Base-by-base conservation (phyloP, 129 eudicot genomes). In the Chrysanthemum lavandulifolium region DNA sequence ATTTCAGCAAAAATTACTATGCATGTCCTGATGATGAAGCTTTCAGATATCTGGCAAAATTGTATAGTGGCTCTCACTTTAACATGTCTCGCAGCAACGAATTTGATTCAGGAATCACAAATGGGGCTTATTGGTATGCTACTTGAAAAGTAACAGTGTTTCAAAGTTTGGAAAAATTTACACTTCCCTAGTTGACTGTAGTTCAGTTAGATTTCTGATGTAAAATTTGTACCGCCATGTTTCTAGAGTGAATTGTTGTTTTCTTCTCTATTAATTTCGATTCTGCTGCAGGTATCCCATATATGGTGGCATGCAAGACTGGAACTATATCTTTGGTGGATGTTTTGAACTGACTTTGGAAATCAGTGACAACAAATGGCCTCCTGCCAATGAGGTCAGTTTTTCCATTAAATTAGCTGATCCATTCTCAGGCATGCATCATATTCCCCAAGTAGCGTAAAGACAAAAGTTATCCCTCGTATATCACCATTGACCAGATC, bases 281-380 rank as follows among this genome's bases (percentile, higher is more conserved):
- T 70, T 74, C 16, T 81, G 72, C 61, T 86, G 59, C 61, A 93
- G 98, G 98, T 94, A 94, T 81, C 98, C 98, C 40, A 87, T 94
- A 57, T 94, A 94, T 73, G 98, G 98, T 59, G 98, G 98, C 48
- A 94, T 94, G 98, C 98, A 94, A 84, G 98, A 90, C 61, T 94
- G 97, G 97, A 94, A 94, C 76, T 90, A 94, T 75, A 84, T 94
- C 11, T 78, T 82, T 65, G 82, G 73, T 68, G 91, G 86, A 36
- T 94, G 98, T 81, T 86, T 94, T 75, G 98, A 94, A 76, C 75
- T 94, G 67, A 94, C 98, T 3, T 82, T 94, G 79, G 98, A 94
- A 82, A 82, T 94, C 55, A 90, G 93, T 82, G 96, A 90, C 82
- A 59, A 94, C 76, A 94, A 94, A 80, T 94, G 98, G 98, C 98